These are phyloP conservation scores for Dacryopinax spathularia DNA, from an alignment of 768 basidiomycete species.

Conservation along the genomic window DNA sequence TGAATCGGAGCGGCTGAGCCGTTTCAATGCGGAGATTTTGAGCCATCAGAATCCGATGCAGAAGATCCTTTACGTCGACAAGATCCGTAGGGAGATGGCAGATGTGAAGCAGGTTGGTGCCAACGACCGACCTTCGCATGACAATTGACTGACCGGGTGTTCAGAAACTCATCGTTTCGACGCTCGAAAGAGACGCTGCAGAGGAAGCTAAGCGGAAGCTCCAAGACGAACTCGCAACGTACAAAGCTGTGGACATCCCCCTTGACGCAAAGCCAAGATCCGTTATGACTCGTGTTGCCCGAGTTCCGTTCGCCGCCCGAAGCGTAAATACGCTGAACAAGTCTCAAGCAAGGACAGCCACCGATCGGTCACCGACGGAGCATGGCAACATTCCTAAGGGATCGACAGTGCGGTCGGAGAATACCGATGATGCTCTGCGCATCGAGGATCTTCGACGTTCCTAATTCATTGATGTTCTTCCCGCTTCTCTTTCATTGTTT, in stretches of 20 bases:
- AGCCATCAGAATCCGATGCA: slow-evolving; percentile 76
- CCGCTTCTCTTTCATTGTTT: too few relatives aligned
- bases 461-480: background rate
- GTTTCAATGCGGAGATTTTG: slow-evolving; percentile 73
- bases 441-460: background rate
- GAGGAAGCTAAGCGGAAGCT: slow-evolving; percentile 7
- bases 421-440: background rate
- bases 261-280: background rate
- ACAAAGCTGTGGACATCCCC: slow-evolving; percentile 11
- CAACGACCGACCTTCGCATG: background rate
- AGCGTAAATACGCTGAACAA: background rate
- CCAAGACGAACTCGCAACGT: slow-evolving; percentile 13
- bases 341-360: background rate
- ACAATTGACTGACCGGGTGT: background rate
- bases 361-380: background rate
- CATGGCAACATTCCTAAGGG: background rate
- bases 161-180: slow-evolving; percentile 14
- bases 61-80: slow-evolving; percentile 74
- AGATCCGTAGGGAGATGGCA: slow-evolving; percentile 63
- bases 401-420: background rate
- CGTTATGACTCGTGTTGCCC: slow-evolving; percentile 10
- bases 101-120: slow-evolving; percentile 64
- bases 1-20: slow-evolving; percentile 59
- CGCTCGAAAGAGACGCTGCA: slow-evolving; percentile 9
- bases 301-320: slow-evolving; percentile 4